phyloP scores from a whole-genome alignment of 2,329 filamentous ascomycete species.

The Coccinonectria pachysandricola region DNA sequence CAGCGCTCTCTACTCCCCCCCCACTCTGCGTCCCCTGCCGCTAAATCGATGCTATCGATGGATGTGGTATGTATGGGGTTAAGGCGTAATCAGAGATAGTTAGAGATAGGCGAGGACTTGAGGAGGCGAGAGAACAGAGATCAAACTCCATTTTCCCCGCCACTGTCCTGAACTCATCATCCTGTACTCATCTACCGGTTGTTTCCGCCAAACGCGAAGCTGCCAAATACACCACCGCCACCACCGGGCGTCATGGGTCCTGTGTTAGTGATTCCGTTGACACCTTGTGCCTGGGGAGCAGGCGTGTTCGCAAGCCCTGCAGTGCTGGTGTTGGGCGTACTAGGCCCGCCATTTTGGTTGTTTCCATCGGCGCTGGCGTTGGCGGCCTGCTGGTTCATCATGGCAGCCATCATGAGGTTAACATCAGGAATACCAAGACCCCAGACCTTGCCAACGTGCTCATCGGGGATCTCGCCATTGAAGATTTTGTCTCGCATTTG shows the following conservation, averaged over 20 bases:
- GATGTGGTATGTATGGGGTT: no score
- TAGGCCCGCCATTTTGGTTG: slow-evolving; percentile 37
- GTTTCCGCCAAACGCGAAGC: slow-evolving; percentile 47
- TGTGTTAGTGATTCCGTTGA: slow-evolving; percentile 45
- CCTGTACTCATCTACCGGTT: slow-evolving; percentile 24
- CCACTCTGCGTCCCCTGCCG: no score
- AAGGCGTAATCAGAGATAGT: no score
- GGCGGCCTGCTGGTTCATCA: slow-evolving; percentile 24
- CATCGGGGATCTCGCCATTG: slow-evolving; percentile 66
- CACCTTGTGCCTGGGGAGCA: slow-evolving; percentile 41
- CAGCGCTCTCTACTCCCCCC: no score
- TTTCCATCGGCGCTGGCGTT: slow-evolving; percentile 29
- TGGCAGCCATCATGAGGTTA: slow-evolving; percentile 27
- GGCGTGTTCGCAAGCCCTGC: slow-evolving; percentile 39
- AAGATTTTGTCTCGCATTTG: slow-evolving; percentile 84
- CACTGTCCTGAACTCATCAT: no score
- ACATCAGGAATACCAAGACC: slow-evolving; percentile 69
- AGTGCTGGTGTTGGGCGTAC: slow-evolving; percentile 58
- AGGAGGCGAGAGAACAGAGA: no score
- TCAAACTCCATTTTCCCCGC: no score
- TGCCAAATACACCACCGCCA: slow-evolving; percentile 64
- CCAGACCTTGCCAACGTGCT: slow-evolving; percentile 87
- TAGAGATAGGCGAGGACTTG: no score
- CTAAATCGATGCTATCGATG: no score
- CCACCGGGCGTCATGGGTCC: slow-evolving; percentile 71